Evolutionary conservation across 2,329 filamentous ascomycete species (phyloP).

Genomic region (Lachnellula arida): DNA sequence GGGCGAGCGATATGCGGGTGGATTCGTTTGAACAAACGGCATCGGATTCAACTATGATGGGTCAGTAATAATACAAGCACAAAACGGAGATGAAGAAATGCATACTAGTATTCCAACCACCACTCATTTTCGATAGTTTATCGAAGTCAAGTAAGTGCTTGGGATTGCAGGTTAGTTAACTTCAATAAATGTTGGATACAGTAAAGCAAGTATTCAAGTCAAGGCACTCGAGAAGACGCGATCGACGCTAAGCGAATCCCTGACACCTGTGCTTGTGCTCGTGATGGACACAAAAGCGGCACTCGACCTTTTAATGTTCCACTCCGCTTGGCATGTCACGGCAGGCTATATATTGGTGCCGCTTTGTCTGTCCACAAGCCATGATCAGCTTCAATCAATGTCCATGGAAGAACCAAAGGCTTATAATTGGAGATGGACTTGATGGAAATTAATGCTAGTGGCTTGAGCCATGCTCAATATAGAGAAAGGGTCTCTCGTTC

Average conservation of each 20-base stretch:
- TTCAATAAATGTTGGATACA: neutral
- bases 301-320: too few relatives aligned
- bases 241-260: neutral
- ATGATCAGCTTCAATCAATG: too few relatives aligned
- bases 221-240: neutral
- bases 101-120: conserved; percentile 89
- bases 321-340: too few relatives aligned
- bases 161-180: neutral
- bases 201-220: too few relatives aligned
- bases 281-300: too few relatives aligned
- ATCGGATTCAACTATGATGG: conserved; percentile 72
- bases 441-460: too few relatives aligned
- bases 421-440: too few relatives aligned
- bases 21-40: conserved; percentile 56
- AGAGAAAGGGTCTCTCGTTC: too few relatives aligned
- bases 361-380: too few relatives aligned
- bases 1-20: conserved; percentile 1
- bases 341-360: too few relatives aligned
- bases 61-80: conserved; percentile 14
- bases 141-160: conserved; percentile 4
- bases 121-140: conserved; percentile 51
- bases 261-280: neutral
- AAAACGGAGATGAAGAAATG: conserved; percentile 19
- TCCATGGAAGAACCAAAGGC: too few relatives aligned
- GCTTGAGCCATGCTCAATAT: too few relatives aligned